These are phyloP conservation scores for Trichomonas gallinae DNA, from an alignment of 208 protist species.

Conservation along the genomic window DNA sequence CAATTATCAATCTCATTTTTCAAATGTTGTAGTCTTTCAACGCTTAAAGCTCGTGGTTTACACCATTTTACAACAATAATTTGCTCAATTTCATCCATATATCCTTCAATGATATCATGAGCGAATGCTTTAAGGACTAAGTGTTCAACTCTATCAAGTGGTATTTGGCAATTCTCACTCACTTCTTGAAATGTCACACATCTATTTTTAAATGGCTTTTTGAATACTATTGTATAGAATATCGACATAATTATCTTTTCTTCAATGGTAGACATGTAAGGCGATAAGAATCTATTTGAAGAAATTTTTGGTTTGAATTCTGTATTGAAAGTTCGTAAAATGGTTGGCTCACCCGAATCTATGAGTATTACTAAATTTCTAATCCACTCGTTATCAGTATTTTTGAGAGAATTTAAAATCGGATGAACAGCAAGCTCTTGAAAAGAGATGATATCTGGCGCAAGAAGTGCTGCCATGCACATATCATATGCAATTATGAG, in stretches of 20 bases:
- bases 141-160: neutral
- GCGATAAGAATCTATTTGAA: neutral
- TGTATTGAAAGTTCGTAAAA: neutral
- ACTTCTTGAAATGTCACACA: neutral
- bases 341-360: neutral
- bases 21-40: neutral
- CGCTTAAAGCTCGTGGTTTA: neutral
- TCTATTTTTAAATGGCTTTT: neutral
- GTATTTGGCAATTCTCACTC: neutral
- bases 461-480: neutral
- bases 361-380: neutral
- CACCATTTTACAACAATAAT: neutral
- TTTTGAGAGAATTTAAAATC: neutral
- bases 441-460: neutral
- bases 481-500: neutral
- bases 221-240: neutral
- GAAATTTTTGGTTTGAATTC: neutral
- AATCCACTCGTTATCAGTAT: neutral
- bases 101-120: neutral
- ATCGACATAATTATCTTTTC: neutral
- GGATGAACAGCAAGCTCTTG: neutral
- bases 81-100: constrained; percentile 3
- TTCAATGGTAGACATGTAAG: neutral
- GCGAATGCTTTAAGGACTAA: neutral
- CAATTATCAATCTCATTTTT: neutral